Conservation (phyloP, 768 basidiomycete genomes). For the Lactarius tabidus region DNA sequence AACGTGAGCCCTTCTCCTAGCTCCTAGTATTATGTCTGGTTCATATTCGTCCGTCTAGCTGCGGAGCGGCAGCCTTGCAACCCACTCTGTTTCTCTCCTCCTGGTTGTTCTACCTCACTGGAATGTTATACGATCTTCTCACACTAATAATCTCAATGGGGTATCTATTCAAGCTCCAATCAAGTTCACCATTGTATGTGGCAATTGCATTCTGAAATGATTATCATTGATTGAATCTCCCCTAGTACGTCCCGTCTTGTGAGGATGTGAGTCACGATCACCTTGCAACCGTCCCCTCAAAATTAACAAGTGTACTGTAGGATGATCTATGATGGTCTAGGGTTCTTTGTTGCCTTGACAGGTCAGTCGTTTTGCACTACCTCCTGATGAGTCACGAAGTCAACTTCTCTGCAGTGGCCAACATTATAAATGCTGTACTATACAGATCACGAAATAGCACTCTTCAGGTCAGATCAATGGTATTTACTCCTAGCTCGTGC, state of each 20-base stretch:
- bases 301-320: slow-evolving; percentile 31
- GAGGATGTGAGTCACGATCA: slow-evolving; percentile 26
- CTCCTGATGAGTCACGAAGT: neutral
- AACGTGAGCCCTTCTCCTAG: slow-evolving; percentile 30
- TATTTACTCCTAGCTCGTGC: neutral
- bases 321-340: slow-evolving; percentile 65
- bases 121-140: slow-evolving; percentile 54
- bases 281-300: neutral
- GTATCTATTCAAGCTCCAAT: slow-evolving; percentile 49
- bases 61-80: slow-evolving; percentile 37
- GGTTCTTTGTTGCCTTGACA: slow-evolving; percentile 56
- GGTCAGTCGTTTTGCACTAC: slow-evolving; percentile 26
- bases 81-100: slow-evolving; percentile 34
- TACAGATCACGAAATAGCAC: slow-evolving; percentile 25
- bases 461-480: slow-evolving; percentile 20
- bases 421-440: slow-evolving; percentile 30
- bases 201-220: neutral
- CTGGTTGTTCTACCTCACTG: slow-evolving; percentile 56
- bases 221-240: neutral
- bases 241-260: slow-evolving; percentile 28
- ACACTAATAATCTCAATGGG: slow-evolving; percentile 47
- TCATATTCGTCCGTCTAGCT: slow-evolving; percentile 37
- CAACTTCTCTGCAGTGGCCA: slow-evolving; percentile 21
- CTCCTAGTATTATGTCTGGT: neutral
- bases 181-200: slow-evolving; percentile 33